phyloP scores from a whole-genome alignment of 345 rosid species.

The Hibiscus tridactylites region DNA sequence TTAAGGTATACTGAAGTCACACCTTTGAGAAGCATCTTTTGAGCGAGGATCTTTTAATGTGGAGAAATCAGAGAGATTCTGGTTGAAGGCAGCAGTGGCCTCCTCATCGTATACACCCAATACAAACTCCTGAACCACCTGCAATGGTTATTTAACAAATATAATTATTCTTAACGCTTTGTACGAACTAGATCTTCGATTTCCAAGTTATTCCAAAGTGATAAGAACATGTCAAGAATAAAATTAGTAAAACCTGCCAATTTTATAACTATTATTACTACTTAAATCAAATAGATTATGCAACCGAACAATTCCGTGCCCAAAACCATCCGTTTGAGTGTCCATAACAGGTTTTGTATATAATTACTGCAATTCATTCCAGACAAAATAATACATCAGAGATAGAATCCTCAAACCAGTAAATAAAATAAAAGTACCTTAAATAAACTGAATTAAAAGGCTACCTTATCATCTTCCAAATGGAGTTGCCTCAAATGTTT shows the following conservation, averaged over 20 bases:
- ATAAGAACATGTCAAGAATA: background rate
- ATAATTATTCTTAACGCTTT: no score
- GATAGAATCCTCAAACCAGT: background rate
- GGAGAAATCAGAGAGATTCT: no score
- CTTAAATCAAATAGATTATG: background rate
- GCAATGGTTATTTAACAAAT: slow-evolving; percentile 4
- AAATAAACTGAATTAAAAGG: background rate
- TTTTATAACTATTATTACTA: background rate
- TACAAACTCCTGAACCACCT: slow-evolving; percentile 48
- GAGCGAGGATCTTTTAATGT: slow-evolving; percentile 37
- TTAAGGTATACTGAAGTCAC: background rate
- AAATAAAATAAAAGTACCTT: background rate
- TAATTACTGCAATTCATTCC: background rate
- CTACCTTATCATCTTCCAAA: slow-evolving; percentile 63
- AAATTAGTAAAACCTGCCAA: background rate
- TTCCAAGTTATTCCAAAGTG: background rate
- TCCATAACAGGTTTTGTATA: background rate
- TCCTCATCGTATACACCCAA: no score
- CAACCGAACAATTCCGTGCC: background rate
- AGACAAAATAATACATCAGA: background rate
- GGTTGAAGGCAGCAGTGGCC: no score
- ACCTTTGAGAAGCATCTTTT: slow-evolving; percentile 85
- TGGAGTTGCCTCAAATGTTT: slow-evolving; percentile 55
- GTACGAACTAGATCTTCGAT: no score
- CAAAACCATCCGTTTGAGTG: background rate